These are phyloP conservation scores for Emergomyces africanus DNA, from an alignment of 2,329 filamentous ascomycete genomes.

Conservation along the genomic window DNA sequence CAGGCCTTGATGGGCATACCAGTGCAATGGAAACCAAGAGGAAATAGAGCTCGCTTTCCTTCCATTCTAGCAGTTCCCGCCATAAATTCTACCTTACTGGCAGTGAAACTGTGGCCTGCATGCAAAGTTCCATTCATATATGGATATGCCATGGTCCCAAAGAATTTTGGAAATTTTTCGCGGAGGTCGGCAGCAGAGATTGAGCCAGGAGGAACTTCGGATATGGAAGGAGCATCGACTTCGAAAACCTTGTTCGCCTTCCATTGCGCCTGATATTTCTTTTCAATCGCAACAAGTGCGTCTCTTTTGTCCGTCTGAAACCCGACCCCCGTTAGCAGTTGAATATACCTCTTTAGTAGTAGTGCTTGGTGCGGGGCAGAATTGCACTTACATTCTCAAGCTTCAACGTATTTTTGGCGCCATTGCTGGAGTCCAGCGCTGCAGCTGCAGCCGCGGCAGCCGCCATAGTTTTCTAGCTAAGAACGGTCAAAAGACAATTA, in stretches of 20 bases:
- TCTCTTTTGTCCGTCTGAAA: slow-evolving; percentile 74
- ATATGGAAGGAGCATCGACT: slow-evolving; percentile 65
- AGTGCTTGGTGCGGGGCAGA: slow-evolving; percentile 6
- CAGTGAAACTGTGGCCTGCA: slow-evolving; percentile 83
- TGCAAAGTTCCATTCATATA: slow-evolving; percentile 86
- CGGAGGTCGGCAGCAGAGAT: slow-evolving; percentile 63
- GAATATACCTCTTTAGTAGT: too few species aligned
- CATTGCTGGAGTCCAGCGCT: slow-evolving; percentile 42
- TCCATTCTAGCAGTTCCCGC: slow-evolving; percentile 80
- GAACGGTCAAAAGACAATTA: neutral
- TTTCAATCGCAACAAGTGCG: slow-evolving; percentile 67
- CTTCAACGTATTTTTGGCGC: slow-evolving; percentile 49
- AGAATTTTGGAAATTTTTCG: slow-evolving; percentile 79
- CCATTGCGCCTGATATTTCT: slow-evolving; percentile 86
- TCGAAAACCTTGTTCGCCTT: slow-evolving; percentile 67
- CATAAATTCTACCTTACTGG: slow-evolving; percentile 86
- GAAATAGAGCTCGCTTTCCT: slow-evolving; percentile 76
- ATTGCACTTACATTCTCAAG: slow-evolving; percentile 43
- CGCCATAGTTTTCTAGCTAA: slow-evolving; percentile 22
- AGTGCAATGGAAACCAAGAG: slow-evolving; percentile 89
- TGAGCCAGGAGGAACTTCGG: slow-evolving; percentile 63
- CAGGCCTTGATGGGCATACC: slow-evolving; percentile 98
- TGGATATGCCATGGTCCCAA: slow-evolving; percentile 63
- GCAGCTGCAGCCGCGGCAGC: slow-evolving; percentile 39
- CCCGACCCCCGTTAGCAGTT: slow-evolving; percentile 10